Conservation (phyloP, 164 flowering plant genomes). For the Magnolia sinica region DNA sequence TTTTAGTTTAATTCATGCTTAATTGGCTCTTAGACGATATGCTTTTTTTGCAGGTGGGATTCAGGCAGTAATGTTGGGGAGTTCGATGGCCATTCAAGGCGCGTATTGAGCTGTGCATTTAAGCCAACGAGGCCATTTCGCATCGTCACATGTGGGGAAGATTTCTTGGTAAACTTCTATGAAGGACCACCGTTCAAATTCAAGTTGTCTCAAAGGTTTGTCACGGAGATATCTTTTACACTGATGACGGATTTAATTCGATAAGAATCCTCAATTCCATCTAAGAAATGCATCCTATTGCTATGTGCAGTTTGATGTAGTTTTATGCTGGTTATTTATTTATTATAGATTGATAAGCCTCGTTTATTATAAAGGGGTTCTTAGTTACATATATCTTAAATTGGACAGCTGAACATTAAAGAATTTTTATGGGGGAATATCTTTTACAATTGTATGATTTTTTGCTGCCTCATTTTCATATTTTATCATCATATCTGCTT, state of each 20-base stretch:
- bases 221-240: not conserved
- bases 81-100: constrained; percentile 92
- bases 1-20: not conserved
- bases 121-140: constrained; percentile 97
- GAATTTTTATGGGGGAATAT: not conserved
- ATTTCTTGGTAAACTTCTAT: constrained; percentile 88
- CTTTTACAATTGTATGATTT: too few relatives aligned
- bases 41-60: constrained; percentile 76
- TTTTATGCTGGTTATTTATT: not conserved
- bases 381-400: not conserved
- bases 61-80: constrained; percentile 94
- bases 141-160: constrained; percentile 95
- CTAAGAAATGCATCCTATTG: not conserved
- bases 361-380: not conserved
- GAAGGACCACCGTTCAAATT: constrained; percentile 99
- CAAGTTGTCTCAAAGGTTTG: constrained; percentile 85
- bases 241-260: not conserved
- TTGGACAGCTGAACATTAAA: not conserved
- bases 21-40: too few relatives aligned
- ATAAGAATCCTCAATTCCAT: not conserved
- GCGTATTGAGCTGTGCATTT: constrained; percentile 90
- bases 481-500: not conserved
- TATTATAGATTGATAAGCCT: not conserved
- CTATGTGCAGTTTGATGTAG: not conserved
- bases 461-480: too few relatives aligned